Evolutionary conservation across 257 asterid species (phyloP), one percentile per base, ranked within the genome.

Genomic region (Coffea eugenioides): DNA sequence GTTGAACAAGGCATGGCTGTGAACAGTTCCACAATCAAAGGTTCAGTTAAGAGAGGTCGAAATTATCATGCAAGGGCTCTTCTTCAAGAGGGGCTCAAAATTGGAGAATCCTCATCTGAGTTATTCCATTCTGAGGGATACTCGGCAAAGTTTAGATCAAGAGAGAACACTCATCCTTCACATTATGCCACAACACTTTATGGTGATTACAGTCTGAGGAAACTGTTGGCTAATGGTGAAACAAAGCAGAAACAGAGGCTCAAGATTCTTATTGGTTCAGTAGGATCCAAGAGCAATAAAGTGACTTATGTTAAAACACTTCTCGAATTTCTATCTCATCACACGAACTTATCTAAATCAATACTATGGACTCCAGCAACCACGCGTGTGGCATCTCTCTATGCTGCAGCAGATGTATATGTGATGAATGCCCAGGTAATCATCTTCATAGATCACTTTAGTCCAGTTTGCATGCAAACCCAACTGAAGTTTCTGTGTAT

Each of bases 281-380:
- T 96, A 0, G 97, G 97, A 46, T 94, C 97, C 14, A 96, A 96
- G 77, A 96, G 99, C 83, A 96, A 92, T 81, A 96, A 96, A 85
- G 97, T 87, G 12, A 72, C 84, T 74, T 96, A 94, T 84, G 98
- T 96, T 48, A 91, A 88, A 80, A 69, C 86, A 59, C 98, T 96
- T 82, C 97, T 96, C 74, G 76, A 83, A 43, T 87, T 84, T 85
- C 83, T 92, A 23, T 88, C 96, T 54, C 84, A 57, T 69, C 90
- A 90, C 80, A 77, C 92, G 27, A 94, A 94, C 74, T 77, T 96
- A 89, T 88, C 97, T 20, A 83, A 80, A 73, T 88, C 94, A 20
- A 94, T 96, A 82, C 84, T 96, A 75, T 96, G 99, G 98, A 94
- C 99, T 71, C 98, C 98, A 0, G 90, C 99, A 65, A 96, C 99